Evolutionary conservation across 495 filamentous ascomycete genomes (phyloP).

Genomic region (Penicillium angulare): DNA sequence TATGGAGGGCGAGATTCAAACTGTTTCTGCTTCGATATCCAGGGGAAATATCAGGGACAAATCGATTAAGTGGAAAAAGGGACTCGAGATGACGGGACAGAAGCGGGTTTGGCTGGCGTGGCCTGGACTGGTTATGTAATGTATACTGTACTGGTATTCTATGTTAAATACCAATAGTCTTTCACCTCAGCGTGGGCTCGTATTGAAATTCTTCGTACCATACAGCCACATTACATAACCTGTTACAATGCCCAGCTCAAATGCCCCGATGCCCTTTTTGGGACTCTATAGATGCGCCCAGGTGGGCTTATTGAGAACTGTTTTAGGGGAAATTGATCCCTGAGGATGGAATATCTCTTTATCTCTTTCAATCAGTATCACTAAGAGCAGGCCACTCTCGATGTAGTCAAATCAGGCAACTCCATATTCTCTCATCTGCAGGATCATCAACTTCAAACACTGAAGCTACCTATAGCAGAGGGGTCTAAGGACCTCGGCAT

Average conservation of each 20-base stretch:
- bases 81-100: background rate
- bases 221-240: background rate
- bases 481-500: too few species aligned
- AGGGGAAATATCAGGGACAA: background rate
- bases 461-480: too few species aligned
- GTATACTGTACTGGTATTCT: conserved; percentile 3
- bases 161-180: background rate
- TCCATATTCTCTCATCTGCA: too few species aligned
- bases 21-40: background rate
- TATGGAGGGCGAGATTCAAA: conserved; percentile 27
- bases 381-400: too few species aligned
- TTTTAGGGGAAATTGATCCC: too few species aligned
- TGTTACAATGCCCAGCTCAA: background rate
- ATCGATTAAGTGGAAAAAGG: background rate
- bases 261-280: conserved; percentile 16
- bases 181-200: too few species aligned
- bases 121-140: conserved; percentile 15
- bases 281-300: conserved; percentile 24
- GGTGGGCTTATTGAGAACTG: background rate
- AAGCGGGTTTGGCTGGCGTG: conserved; percentile 20
- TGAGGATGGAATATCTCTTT: too few species aligned
- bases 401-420: too few species aligned
- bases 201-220: background rate
- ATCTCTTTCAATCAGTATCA: too few species aligned
- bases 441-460: too few species aligned